Evolutionary conservation across 805 yeast genomes (phyloP), one percentile per base, ranked within the genome.

Genomic region (Candida dajiaensis): DNA sequence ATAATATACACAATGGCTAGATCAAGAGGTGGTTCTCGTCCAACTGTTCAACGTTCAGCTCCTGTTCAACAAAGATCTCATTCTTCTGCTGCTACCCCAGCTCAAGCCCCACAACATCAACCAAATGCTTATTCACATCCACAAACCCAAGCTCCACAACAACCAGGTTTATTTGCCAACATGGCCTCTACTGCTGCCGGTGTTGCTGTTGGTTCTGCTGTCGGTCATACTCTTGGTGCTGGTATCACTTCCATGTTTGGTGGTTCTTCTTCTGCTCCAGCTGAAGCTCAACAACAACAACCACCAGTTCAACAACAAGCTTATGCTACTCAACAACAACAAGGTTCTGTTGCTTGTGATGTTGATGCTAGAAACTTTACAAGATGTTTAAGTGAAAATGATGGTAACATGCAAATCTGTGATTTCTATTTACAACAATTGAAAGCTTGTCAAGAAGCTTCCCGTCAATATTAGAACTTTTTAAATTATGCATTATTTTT

Each of bases 141-240:
- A 63, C 75, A 77, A 64, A 74, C 73, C 48, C 71, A 76, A 44
- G 83, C 73, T 62, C 77, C 79, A 37, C 63, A 61, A 57, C 79
- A 76, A 59, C 97, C 97, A 41, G 97, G 98, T 60, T 60, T 92
- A 65, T 90, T 92, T 61, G 86, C 92, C 50, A 95, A 94, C 72
- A 94, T 94, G 99, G 98, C 98, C 36, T 76, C 95, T 41, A 94
- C 99, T 42, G 99, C 99, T 46, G 99, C 98, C 42, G 99, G 99
- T 82, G 99, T 94, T 40, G 99, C 98, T 45, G 97, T 94, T 47
- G 99, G 99, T 61, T 88, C 97, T 44, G 84, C 98, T 51, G 83
- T 92, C 46, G 99, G 99, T 52, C 99, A 94, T 76, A 89, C 97
- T 37, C 57, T 92, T 49, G 97, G 97, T 71, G 95, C 95, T 52